Percentiles rank a stretch among this genome's conserved stretches.
These are phyloP conservation scores for Orobanche coerulescens DNA, from an alignment of 257 asterid species.

Conservation along the genomic window DNA sequence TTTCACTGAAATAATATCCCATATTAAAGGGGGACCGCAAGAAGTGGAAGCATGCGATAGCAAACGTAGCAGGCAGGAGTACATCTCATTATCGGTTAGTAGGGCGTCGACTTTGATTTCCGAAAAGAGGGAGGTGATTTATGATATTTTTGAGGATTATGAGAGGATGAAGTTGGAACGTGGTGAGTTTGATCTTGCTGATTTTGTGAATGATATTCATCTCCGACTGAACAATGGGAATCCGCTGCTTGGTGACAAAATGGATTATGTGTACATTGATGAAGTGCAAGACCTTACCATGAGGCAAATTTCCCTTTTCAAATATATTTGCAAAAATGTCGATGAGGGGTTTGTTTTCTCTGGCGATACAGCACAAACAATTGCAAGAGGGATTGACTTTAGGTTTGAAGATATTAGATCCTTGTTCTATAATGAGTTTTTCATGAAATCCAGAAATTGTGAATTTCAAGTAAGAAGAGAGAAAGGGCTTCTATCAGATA, in stretches of 20 bases:
- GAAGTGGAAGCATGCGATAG: conserved; percentile 27
- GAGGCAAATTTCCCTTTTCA: conserved; percentile 53
- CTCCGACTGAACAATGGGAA: conserved; percentile 30
- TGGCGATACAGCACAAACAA: conserved; percentile 68
- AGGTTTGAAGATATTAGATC: conserved; percentile 59
- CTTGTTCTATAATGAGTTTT: conserved; percentile 47
- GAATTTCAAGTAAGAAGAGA: conserved; percentile 24
- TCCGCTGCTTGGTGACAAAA: conserved; percentile 41
- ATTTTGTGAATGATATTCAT: conserved; percentile 55
- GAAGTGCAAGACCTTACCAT: conserved; percentile 67
- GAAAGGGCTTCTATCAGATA: conserved; percentile 41
- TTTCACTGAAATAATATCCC: conserved; percentile 56
- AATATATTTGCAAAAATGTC: conserved; percentile 44
- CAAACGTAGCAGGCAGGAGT: conserved; percentile 33
- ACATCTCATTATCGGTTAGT: conserved; percentile 33
- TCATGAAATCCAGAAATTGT: conserved; percentile 25
- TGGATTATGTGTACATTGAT: conserved; percentile 67
- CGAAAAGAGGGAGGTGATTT: conserved; percentile 32
- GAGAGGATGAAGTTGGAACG: conserved; percentile 52
- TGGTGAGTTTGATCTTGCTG: conserved; percentile 57
- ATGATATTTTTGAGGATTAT: conserved; percentile 44
- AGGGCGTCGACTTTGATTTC: conserved; percentile 40
- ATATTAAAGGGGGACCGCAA: conserved; percentile 52
- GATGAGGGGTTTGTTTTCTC: conserved; percentile 60
- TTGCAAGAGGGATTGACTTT: conserved; percentile 61